Percentiles rank a stretch among this genome's conserved stretches.
phyloP scores from a whole-genome alignment of 306 rosid genomes.

The Hippophae tibetana region DNA sequence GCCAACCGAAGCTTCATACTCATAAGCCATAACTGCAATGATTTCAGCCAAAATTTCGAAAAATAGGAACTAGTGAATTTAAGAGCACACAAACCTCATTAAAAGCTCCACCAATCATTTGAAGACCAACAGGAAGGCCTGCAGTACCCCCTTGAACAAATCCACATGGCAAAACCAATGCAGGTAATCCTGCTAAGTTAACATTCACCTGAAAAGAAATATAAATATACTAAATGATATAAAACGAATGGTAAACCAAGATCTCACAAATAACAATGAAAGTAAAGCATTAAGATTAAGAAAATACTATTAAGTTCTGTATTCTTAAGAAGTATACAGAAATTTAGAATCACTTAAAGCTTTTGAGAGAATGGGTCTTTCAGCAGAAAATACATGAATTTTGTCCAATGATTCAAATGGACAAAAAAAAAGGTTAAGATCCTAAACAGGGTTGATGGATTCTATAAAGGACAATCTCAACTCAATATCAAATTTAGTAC shows the following conservation, averaged over 20 bases:
- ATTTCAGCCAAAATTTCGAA: neutral
- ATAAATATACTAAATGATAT: neutral
- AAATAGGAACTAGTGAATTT: slow-evolving; percentile 1
- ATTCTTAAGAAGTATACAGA: neutral
- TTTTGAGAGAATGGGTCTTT: neutral
- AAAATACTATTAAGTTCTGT: too few species aligned
- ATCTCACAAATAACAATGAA: too few species aligned
- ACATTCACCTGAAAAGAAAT: slow-evolving; percentile 64
- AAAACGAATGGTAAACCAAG: slow-evolving; percentile 7
- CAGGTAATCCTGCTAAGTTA: slow-evolving; percentile 95
- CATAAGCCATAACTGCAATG: neutral
- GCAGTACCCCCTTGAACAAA: slow-evolving; percentile 68
- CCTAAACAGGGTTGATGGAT: neutral
- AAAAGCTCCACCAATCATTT: slow-evolving; percentile 89
- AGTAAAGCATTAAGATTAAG: too few species aligned
- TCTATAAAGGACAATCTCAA: neutral
- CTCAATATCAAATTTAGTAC: neutral
- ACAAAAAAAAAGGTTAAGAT: neutral
- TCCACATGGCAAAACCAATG: slow-evolving; percentile 94
- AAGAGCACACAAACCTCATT: slow-evolving; percentile 44
- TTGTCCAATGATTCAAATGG: too few species aligned
- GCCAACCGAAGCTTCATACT: neutral
- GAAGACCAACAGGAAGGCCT: slow-evolving; percentile 93
- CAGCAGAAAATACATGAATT: neutral
- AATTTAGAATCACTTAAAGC: neutral